Evolutionary conservation across 2,329 filamentous ascomycete species (phyloP).

Genomic region (Hypomyces rosellus): DNA sequence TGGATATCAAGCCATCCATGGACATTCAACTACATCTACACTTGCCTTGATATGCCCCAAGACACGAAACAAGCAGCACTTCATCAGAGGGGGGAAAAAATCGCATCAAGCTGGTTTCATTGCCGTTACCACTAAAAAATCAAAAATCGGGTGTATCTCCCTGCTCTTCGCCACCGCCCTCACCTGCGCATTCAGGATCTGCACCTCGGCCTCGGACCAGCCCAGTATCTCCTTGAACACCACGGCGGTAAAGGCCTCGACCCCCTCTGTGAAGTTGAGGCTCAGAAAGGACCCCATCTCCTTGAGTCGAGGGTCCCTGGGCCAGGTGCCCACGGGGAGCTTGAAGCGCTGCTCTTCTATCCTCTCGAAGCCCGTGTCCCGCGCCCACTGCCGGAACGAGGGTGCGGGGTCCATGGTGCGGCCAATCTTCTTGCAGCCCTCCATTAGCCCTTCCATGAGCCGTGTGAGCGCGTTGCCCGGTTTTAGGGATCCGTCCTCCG

Average conservation of each 20-base stretch:
- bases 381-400: slow-evolving; percentile 22
- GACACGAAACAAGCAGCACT: too few species aligned
- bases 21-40: too few species aligned
- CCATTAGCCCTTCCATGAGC: slow-evolving; percentile 19
- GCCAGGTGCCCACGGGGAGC: slow-evolving; percentile 33
- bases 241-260: slow-evolving; percentile 33
- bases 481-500: slow-evolving; percentile 33
- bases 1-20: too few species aligned
- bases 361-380: slow-evolving; percentile 30
- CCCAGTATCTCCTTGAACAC: slow-evolving; percentile 32
- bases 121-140: too few species aligned
- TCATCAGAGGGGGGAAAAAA: too few species aligned
- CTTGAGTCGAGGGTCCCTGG: slow-evolving; percentile 33
- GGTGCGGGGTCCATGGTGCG: slow-evolving; percentile 25
- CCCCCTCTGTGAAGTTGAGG: slow-evolving; percentile 29
- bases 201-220: slow-evolving; percentile 36
- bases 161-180: too few species aligned
- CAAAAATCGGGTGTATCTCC: too few species aligned
- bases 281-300: slow-evolving; percentile 34
- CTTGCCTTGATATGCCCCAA: too few species aligned
- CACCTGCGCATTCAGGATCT: slow-evolving; percentile 25
- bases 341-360: slow-evolving; percentile 26
- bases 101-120: too few species aligned
- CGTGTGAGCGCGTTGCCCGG: slow-evolving; percentile 29
- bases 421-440: slow-evolving; percentile 22